Base-by-base conservation (phyloP, 495 filamentous ascomycete species). In the Hypoxylon cercidicola region DNA sequence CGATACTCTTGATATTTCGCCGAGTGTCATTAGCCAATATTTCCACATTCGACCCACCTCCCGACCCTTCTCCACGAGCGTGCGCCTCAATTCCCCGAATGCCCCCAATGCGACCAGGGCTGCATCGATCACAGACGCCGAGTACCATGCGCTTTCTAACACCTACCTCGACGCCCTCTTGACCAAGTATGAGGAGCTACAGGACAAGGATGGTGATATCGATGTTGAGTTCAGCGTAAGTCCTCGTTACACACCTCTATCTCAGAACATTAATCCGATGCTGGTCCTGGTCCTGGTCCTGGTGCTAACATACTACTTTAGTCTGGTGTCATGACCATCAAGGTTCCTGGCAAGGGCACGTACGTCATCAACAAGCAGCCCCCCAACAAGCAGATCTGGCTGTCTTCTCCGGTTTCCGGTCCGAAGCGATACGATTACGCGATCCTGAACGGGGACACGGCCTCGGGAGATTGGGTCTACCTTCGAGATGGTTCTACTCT, bases 331-430 rank as follows among this genome's bases (percentile, higher is more conserved):
- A 77, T 99, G 49, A 93, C 87, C 59, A 74, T 98, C 59, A 77
- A 74, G 18, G 77, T 90, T 39, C 79, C 83, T 0, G 77, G 83
- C 0, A 72, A 84, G 11, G 94, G 93, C 47, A 93, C 86, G 19
- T 99, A 93, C 67, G 89, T 98, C 2, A 81, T 99, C 72, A 98
- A 98, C 84, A 99, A 99, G 79, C 95, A 98, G 75, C 95, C 95
- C 0, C 92, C 93, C 16, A 98, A 96, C 82, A 92, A 89, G 79
- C 95, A 99, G 75, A 94, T 99, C 70, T 99, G 96, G 95, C 87
- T 99, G 21, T 93, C 90, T 32, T 97, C 93, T 16, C 95, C 95
- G 4, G 81, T 90, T 44, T 90, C 90, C n/a, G 95, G 95, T 0
- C 96, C 96, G 1, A 97, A 97, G 76, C 86, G 92, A 47, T 98